Conservation (phyloP, 192 early-diverging fungal species). For the Phlyctochytrium bullatum region DNA sequence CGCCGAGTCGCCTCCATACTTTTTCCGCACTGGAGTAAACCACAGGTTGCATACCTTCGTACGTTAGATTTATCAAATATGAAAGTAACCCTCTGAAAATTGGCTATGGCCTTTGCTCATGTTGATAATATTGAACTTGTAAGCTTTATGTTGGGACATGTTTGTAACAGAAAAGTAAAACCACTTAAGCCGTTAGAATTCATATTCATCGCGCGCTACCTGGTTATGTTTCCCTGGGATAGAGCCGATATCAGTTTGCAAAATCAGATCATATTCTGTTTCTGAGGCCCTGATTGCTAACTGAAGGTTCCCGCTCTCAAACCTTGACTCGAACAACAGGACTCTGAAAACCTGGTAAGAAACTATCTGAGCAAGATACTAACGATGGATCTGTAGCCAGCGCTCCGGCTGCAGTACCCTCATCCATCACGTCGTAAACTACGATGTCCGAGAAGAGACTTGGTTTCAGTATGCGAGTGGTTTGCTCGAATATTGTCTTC, state of each 20-base stretch:
- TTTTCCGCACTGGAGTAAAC: constrained; percentile 39
- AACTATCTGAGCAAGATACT: neutral
- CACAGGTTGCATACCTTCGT: constrained; percentile 58
- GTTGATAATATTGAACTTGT: constrained; percentile 57
- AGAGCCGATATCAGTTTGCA: constrained; percentile 51
- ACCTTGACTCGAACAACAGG: constrained; percentile 50
- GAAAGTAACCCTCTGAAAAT: constrained; percentile 44
- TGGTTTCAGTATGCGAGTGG: constrained; percentile 35
- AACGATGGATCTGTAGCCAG: neutral
- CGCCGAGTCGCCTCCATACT: constrained; percentile 45
- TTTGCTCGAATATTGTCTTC: constrained; percentile 54
- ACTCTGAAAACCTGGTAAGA: constrained; percentile 19
- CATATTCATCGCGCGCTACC: constrained; percentile 16
- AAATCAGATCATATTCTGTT: constrained; percentile 48
- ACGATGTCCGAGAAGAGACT: constrained; percentile 18
- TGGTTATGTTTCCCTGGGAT: constrained; percentile 52
- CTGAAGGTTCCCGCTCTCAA: constrained; percentile 58
- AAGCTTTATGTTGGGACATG: constrained; percentile 29
- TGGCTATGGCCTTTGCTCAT: constrained; percentile 52
- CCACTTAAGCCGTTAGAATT: constrained; percentile 38
- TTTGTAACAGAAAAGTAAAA: constrained; percentile 49
- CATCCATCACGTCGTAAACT: constrained; percentile 53
- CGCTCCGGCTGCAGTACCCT: constrained; percentile 11
- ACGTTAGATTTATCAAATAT: constrained; percentile 16
- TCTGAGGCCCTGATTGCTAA: constrained; percentile 47